Evolutionary conservation across 2,329 filamentous ascomycete species (phyloP).

Genomic region (Coniochaeta sp.): DNA sequence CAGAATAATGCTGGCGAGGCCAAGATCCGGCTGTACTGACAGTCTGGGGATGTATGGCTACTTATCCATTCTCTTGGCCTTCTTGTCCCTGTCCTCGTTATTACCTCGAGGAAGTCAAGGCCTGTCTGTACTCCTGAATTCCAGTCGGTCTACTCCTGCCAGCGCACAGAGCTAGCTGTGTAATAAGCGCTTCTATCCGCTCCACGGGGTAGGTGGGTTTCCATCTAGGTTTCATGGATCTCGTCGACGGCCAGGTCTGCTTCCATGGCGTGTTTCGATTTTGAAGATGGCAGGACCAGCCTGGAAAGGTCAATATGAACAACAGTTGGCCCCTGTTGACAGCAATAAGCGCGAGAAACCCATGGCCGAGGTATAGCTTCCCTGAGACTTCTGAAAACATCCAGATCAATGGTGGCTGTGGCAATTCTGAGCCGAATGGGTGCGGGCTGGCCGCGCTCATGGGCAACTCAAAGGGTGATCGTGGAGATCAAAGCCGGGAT

Average conservation of each 20-base stretch:
- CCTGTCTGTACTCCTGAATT: background rate
- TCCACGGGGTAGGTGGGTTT: background rate
- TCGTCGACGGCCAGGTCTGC: background rate
- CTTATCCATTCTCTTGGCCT: background rate
- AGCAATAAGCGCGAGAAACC: background rate
- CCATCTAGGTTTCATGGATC: background rate
- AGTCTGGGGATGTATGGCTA: background rate
- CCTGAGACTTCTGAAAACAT: background rate
- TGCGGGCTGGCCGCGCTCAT: background rate
- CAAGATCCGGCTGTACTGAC: background rate
- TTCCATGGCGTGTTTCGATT: background rate
- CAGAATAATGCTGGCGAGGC: background rate
- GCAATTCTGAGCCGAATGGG: background rate
- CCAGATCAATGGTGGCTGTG: background rate
- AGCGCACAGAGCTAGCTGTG: background rate
- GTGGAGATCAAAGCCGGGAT: slow-evolving; percentile 8
- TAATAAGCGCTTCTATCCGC: background rate
- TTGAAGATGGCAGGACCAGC: background rate
- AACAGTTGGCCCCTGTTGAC: background rate
- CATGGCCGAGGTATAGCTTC: background rate
- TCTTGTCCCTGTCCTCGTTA: background rate
- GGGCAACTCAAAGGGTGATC: background rate
- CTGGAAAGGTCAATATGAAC: background rate
- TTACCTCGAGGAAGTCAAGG: background rate
- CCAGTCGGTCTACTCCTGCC: background rate